phyloP scores from a whole-genome alignment of 768 basidiomycete genomes.

The Suillus sp. region DNA sequence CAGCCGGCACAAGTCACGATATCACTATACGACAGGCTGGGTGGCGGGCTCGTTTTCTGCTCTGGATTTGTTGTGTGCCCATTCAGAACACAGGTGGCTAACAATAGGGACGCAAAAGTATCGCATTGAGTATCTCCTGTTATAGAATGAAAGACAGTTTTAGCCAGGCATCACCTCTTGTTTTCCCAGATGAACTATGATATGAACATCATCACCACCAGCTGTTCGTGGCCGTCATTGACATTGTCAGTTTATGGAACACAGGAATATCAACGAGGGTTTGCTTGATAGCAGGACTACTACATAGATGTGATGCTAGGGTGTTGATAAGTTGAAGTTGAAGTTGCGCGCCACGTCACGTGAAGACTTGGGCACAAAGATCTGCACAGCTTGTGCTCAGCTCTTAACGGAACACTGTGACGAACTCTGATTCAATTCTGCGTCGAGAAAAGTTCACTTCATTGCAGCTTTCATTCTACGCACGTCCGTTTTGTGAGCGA shows the following conservation, averaged over 20 bases:
- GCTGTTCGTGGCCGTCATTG: too few relatives aligned
- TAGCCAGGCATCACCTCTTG: too few relatives aligned
- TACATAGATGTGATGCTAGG: too few relatives aligned
- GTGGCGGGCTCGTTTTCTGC: not conserved
- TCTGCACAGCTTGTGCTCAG: not conserved
- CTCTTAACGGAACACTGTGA: not conserved
- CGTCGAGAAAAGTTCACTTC: not conserved
- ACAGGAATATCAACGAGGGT: too few relatives aligned
- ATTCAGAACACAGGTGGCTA: not conserved
- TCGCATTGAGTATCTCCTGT: too few relatives aligned
- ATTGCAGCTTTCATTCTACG: not conserved
- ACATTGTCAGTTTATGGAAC: too few relatives aligned
- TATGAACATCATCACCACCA: too few relatives aligned
- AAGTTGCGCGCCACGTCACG: not conserved
- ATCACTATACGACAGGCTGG: not conserved
- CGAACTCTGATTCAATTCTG: not conserved
- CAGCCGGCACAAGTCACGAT: not conserved
- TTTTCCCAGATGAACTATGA: too few relatives aligned
- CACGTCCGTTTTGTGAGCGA: not conserved
- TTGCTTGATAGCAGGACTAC: too few relatives aligned
- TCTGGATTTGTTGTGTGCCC: not conserved
- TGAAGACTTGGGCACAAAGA: not conserved
- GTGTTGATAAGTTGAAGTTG: too few relatives aligned
- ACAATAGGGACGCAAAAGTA: too few relatives aligned
- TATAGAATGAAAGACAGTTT: too few relatives aligned